Percentiles rank a stretch among this genome's conserved stretches.
Conservation (phyloP, 2,329 filamentous ascomycete genomes). For the Periconia macrospinosa region DNA sequence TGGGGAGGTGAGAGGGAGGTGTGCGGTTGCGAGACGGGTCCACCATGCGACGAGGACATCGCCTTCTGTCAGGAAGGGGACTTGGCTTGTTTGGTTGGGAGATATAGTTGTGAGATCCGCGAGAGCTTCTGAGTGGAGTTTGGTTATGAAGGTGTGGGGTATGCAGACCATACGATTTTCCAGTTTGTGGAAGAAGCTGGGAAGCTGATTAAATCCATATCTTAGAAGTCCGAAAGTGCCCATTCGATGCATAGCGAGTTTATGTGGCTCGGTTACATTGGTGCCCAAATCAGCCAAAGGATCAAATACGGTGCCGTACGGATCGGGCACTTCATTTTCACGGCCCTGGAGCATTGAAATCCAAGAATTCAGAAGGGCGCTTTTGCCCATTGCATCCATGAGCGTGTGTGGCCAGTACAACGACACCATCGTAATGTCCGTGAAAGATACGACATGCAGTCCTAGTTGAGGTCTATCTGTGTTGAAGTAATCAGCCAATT, state of each 20-base stretch:
- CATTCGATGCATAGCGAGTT: background rate
- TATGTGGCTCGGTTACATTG: background rate
- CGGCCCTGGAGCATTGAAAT: constrained; percentile 22
- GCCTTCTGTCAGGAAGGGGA: constrained; percentile 2
- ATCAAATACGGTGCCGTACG: constrained; percentile 24
- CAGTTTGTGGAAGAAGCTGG: background rate
- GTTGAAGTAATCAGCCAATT: constrained; percentile 2
- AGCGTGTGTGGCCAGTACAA: constrained; percentile 26
- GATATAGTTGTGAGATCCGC: no score
- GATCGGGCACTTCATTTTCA: constrained; percentile 19
- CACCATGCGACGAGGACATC: constrained; percentile 6
- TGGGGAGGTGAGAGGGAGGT: background rate
- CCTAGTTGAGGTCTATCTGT: constrained; percentile 22
- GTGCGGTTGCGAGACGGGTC: constrained; percentile 1
- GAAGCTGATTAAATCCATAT: background rate
- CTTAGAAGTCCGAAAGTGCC: constrained; percentile 1
- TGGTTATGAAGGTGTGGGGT: constrained; percentile 6
- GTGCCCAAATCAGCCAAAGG: constrained; percentile 5
- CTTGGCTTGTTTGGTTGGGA: background rate
- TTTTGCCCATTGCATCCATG: constrained; percentile 22
- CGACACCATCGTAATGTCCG: constrained; percentile 24
- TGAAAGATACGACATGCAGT: constrained; percentile 22
- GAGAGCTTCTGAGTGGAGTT: no score
- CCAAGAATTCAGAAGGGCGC: constrained; percentile 24
- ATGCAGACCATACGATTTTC: constrained; percentile 8